Percentiles rank a stretch among this genome's conserved stretches.
Conservation (phyloP, 768 basidiomycete genomes). For the Antrodiella citrinella region DNA sequence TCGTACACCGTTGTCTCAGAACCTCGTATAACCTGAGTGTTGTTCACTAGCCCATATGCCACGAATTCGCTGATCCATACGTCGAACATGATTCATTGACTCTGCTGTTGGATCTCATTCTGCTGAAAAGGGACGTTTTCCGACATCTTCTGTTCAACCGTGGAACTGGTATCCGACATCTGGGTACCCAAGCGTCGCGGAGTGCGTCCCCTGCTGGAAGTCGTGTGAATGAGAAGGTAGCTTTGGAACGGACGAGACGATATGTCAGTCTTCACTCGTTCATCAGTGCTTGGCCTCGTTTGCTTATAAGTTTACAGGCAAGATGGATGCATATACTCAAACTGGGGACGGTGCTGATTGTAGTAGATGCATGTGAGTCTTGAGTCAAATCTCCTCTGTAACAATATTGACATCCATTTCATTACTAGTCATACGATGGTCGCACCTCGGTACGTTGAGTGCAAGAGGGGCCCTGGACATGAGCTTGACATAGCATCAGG, state of each 20-base stretch:
- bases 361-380: conserved; percentile 66
- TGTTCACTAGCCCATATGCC: conserved; percentile 44
- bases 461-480: conserved; percentile 1
- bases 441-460: conserved; percentile 47
- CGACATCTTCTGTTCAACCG: conserved; percentile 78
- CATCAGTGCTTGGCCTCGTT: not conserved
- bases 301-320: conserved; percentile 27
- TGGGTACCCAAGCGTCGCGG: not conserved
- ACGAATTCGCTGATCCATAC: conserved; percentile 74
- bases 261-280: not conserved
- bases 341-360: conserved; percentile 49
- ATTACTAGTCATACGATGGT: conserved; percentile 67
- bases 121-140: conserved; percentile 77
- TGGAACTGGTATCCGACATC: conserved; percentile 54
- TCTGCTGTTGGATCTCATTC: conserved; percentile 69
- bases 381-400: conserved; percentile 5
- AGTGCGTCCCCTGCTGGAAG: too few species aligned
- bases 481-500: conserved; percentile 1
- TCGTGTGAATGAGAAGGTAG: too few species aligned
- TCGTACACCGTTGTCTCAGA: not conserved
- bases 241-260: not conserved
- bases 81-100: conserved; percentile 76
- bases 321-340: conserved; percentile 54
- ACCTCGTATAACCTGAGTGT: conserved; percentile 7
- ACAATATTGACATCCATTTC: not conserved